Base-by-base conservation (phyloP, 768 basidiomycete species). In the Filobasidium wieringae region DNA sequence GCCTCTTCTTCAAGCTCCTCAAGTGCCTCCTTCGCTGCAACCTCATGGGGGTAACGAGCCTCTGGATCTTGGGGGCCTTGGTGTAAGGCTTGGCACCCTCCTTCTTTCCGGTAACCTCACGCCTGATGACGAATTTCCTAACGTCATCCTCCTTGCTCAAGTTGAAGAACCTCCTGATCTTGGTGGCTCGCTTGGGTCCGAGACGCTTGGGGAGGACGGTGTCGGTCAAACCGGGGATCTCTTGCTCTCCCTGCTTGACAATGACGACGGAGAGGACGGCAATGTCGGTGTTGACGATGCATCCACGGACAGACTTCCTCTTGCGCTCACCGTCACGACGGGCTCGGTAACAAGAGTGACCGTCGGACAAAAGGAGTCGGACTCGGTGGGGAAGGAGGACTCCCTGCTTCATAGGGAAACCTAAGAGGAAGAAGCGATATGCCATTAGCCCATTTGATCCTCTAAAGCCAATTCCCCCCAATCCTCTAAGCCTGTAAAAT, bases 351-450 rank as follows among this genome's bases (percentile, higher is more conserved):
- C 93, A 97, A 31, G 92, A 93, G 84, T 97, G 93, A 52, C 91
- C 91, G 75, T 93, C 88, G 63, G 87, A 69, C 73, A 99, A 87
- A 70, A 97, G 87, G 64, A 99, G 86, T 62, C 82, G 80, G 68
- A 92, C 88, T 82, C 93, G 91, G 79, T 88, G 74, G 59, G 88
- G 88, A 69, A 93, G 82, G 61, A 97, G 86, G 66, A 96, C 87
- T 79, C 93, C 92, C 79, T 99, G 93, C 78, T 97, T 97, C 90
- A 96, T 95, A 49, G 91, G 90, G 82, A 95, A 93, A 72, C 91
- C 90, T 76, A n/a, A 6, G 7, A 43, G 19, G 26, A 1, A 24
- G 9, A 24, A 30, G 4, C 7, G 8, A 17, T 1, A 41, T 57
- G 17, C 29, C 37, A 22, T 22, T 22, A 40, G 11, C 11, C 11